phyloP scores from a whole-genome alignment of 768 basidiomycete genomes.

The Leccinum arenicola region DNA sequence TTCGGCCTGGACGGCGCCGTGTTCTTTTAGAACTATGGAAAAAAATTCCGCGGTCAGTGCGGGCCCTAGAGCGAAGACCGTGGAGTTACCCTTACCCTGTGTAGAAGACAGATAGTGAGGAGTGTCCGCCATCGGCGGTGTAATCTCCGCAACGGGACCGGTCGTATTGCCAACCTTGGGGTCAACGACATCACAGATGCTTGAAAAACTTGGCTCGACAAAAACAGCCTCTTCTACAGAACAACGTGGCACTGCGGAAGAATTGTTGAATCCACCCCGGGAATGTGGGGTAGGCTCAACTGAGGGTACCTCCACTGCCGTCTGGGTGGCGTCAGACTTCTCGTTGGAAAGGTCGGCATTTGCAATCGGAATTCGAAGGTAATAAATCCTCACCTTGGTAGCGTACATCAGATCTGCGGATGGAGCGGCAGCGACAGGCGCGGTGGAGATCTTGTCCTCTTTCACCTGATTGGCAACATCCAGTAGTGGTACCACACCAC shows the following conservation, averaged over 20 bases:
- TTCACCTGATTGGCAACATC: constrained; percentile 11
- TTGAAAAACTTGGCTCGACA: constrained; percentile 4
- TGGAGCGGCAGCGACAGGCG: not conserved
- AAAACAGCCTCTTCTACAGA: constrained; percentile 9
- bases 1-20: not conserved
- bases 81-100: constrained; percentile 1
- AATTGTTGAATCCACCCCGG: not conserved
- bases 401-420: not conserved
- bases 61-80: not conserved
- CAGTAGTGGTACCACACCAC: constrained; percentile 18
- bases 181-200: not conserved
- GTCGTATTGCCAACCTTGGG: not conserved
- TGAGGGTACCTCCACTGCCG: constrained; percentile 10
- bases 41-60: not conserved
- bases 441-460: constrained; percentile 3
- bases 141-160: not conserved
- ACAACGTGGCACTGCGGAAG: not conserved
- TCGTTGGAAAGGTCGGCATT: constrained; percentile 8
- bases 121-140: constrained; percentile 4
- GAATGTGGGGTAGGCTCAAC: constrained; percentile 17
- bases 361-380: not conserved
- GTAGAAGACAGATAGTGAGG: not conserved
- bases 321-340: constrained; percentile 2
- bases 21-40: not conserved
- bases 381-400: constrained; percentile 14